A percentile compares a stretch with the other conserved stretches of the same genome.
Evolutionary conservation across 768 basidiomycete species (phyloP).

Genomic region (Boletus rubescentipes): DNA sequence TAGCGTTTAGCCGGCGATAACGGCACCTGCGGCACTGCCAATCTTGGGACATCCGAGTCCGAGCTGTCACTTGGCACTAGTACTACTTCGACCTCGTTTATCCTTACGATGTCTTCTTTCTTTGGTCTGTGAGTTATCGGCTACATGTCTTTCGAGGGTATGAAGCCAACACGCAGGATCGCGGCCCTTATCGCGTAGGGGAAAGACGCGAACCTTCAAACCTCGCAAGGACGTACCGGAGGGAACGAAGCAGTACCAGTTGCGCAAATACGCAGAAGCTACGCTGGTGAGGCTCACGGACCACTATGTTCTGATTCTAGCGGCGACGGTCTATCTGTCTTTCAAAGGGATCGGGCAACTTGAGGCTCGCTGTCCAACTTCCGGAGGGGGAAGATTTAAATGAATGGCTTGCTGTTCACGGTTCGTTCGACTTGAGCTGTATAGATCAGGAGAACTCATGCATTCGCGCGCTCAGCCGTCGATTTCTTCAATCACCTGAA

Average conservation of each 20-base stretch:
- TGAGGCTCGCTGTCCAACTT: conserved; percentile 86
- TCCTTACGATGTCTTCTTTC: conserved; percentile 72
- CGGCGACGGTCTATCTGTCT: neutral
- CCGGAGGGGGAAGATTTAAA: conserved; percentile 97
- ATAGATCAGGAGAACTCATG: neutral
- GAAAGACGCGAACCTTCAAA: conserved; percentile 94
- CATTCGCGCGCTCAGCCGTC: conserved; percentile 62
- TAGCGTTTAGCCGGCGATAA: conserved; percentile 1
- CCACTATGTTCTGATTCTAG: conserved; percentile 12
- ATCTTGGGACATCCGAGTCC: conserved; percentile 12
- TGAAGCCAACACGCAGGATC: conserved; percentile 14
- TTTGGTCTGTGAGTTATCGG: conserved; percentile 69
- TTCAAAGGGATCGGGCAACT: conserved; percentile 90
- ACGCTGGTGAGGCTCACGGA: conserved; percentile 58
- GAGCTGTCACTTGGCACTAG: conserved; percentile 1
- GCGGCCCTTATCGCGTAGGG: conserved; percentile 44
- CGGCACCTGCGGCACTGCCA: conserved; percentile 6
- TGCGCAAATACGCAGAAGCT: conserved; percentile 97
- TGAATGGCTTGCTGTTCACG: conserved; percentile 99
- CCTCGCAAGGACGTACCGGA: conserved; percentile 93
- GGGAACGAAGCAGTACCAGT: conserved; percentile 96
- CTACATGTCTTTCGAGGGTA: neutral
- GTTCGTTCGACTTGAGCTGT: conserved; percentile 43
- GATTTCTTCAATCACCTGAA: conserved; percentile 99
- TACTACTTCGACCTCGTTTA: conserved; percentile 14